Conservation (phyloP, 805 yeast genomes). For the Candida suzukii region DNA sequence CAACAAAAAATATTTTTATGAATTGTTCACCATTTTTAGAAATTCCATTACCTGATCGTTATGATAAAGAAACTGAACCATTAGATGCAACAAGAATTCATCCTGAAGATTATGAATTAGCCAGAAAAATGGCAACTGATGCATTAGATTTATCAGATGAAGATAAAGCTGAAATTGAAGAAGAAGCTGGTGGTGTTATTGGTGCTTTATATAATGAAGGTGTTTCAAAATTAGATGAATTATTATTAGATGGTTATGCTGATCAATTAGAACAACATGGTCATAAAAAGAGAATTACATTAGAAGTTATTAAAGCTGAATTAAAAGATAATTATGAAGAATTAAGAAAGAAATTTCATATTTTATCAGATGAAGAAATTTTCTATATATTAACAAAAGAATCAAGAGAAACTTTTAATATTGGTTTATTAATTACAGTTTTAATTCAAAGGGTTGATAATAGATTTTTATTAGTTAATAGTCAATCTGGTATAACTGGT, state of each 20-base stretch:
- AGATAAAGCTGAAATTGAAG: constrained; percentile 69
- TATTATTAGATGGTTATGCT: constrained; percentile 87
- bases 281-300: constrained; percentile 68
- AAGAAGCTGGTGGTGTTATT: constrained; percentile 70
- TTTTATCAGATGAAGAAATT: constrained; percentile 60
- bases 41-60: constrained; percentile 56
- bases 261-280: constrained; percentile 78
- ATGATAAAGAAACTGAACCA: constrained; percentile 61
- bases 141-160: constrained; percentile 95
- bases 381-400: constrained; percentile 91
- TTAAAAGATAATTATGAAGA: constrained; percentile 85
- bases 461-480: constrained; percentile 29
- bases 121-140: constrained; percentile 96
- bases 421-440: constrained; percentile 72
- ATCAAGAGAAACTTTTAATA: constrained; percentile 55
- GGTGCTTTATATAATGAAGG: constrained; percentile 66
- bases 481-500: constrained; percentile 50
- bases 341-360: constrained; percentile 64
- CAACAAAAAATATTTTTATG: constrained; percentile 76
- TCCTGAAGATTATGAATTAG: constrained; percentile 95
- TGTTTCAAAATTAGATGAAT: constrained; percentile 70
- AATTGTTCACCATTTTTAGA: constrained; percentile 88
- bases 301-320: constrained; percentile 81
- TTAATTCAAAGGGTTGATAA: constrained; percentile 56
- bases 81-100: constrained; percentile 95